Evolutionary conservation across 768 basidiomycete species (phyloP).

Genomic region (Boletus sensibilis): DNA sequence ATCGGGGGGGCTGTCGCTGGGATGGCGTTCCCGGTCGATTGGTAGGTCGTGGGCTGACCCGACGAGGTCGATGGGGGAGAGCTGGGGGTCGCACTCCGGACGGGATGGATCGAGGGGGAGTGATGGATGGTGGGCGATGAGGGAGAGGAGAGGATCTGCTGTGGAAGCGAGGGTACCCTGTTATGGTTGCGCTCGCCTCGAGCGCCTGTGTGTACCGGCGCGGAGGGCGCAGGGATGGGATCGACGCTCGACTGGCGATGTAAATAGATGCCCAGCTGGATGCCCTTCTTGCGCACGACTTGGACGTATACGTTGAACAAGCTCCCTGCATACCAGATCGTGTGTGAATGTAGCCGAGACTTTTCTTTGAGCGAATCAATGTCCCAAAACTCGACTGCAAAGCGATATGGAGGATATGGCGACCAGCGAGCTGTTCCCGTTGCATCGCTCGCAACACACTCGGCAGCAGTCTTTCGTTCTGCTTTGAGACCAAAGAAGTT

Average conservation of each 20-base stretch:
- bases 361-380: slow-evolving; percentile 82
- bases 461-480: slow-evolving; percentile 40
- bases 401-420: slow-evolving; percentile 76
- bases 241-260: slow-evolving; percentile 84
- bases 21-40: slow-evolving; percentile 21
- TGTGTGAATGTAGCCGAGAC: slow-evolving; percentile 76
- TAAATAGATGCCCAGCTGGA: slow-evolving; percentile 85
- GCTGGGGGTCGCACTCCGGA: slow-evolving; percentile 45
- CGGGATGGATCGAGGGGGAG: slow-evolving; percentile 47
- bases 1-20: slow-evolving; percentile 46
- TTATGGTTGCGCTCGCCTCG: slow-evolving; percentile 27
- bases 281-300: slow-evolving; percentile 76
- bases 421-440: slow-evolving; percentile 58
- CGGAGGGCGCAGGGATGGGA: slow-evolving; percentile 70
- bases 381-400: slow-evolving; percentile 90
- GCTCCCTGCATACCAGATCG: slow-evolving; percentile 88
- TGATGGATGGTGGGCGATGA: slow-evolving; percentile 36
- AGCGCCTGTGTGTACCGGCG: slow-evolving; percentile 40
- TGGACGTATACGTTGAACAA: slow-evolving; percentile 90
- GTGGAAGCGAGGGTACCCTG: slow-evolving; percentile 32
- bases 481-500: slow-evolving; percentile 65
- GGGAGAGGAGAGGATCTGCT: slow-evolving; percentile 29
- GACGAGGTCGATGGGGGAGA: slow-evolving; percentile 27
- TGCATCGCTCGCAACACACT: slow-evolving; percentile 43
- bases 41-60: slow-evolving; percentile 18